Evolutionary conservation across 495 filamentous ascomycete genomes (phyloP), one percentile per base, ranked within the genome.

Genomic region (Penicillium robsamsonii): DNA sequence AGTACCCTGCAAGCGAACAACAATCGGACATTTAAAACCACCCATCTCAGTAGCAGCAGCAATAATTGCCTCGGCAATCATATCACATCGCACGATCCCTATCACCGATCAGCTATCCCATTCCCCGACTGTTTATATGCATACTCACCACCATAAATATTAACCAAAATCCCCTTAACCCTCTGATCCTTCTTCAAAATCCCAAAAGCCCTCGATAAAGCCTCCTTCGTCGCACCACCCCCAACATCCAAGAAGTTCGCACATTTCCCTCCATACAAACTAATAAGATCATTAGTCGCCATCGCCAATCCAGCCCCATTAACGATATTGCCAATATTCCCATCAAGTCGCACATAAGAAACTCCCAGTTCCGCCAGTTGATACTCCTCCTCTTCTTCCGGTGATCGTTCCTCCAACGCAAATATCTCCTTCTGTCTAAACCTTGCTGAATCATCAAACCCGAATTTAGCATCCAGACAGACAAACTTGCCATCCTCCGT

Each of bases 1-100:
- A 3, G 70, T 72, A 5, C 70, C 70, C 54, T 72, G 70, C 11
- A 72, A 49, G 3, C 70, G 60, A 31, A 71, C 61, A 0, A 72
- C 68, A 3, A 72, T 64, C 8, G 70, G 70, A 22, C 66, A 43
- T 25, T 59, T 60, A 44, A 71, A 69, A 2, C 62, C 62, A 3
- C 62, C 64, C 13, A 51, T 53, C 5, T 53, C 45, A 10, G 41
- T 17, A 6, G 64, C 66, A 5, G 68, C 70, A 24, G 60, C 59
- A 45, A 72, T 12, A 18, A 72, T 70, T 24, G 68, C 65, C 35
- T 68, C 62, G 10, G 70, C 70, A 30, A 72, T 70, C 70, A 72
- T 72, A 52, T 72, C 68, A 25, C 70, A 72, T 4, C 70, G 70
- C 29, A 72, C 62, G 51, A 72, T 72, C 0, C 70, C 70, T 72